Evolutionary conservation across 2,329 filamentous ascomycete species (phyloP).

Genomic region (Basipetospora chlamydospora): DNA sequence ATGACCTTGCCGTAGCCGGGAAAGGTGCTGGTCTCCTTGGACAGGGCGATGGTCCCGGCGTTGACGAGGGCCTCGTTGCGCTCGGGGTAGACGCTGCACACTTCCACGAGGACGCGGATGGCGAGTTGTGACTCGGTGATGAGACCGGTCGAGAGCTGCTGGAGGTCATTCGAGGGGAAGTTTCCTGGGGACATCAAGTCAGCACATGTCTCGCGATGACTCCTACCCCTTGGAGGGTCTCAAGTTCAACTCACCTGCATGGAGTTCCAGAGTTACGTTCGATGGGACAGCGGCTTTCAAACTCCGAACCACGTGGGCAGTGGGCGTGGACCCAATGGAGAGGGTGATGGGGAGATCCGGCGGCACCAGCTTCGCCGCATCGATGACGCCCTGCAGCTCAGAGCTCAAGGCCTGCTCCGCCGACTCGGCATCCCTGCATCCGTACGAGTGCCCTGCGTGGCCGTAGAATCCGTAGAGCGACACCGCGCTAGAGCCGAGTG

Average conservation of each 20-base stretch:
- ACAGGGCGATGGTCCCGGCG: constrained; percentile 20
- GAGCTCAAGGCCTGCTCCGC: constrained; percentile 16
- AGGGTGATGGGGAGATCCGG: constrained; percentile 14
- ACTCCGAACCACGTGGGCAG: constrained; percentile 19
- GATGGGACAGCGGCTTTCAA: constrained; percentile 15
- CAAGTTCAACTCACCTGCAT: constrained; percentile 17
- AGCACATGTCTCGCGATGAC: too few species aligned
- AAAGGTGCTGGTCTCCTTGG: constrained; percentile 18
- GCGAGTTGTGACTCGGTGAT: constrained; percentile 16
- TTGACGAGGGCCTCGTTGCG: constrained; percentile 23
- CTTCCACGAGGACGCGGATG: constrained; percentile 17
- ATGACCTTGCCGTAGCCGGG: constrained; percentile 17
- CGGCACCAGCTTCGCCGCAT: constrained; percentile 16
- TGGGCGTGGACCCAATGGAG: constrained; percentile 21
- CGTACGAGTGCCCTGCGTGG: constrained; percentile 23
- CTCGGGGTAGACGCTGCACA: constrained; percentile 23
- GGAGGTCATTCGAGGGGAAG: constrained; percentile 23
- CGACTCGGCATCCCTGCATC: constrained; percentile 15
- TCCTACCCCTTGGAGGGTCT: too few species aligned
- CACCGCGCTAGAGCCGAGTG: constrained; percentile 14
- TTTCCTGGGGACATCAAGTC: constrained; percentile 14
- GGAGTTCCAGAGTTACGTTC: constrained; percentile 20
- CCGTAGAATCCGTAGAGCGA: constrained; percentile 22
- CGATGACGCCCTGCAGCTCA: constrained; percentile 17
- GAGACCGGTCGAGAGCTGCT: constrained; percentile 21